These are phyloP conservation scores for Sporisorium scitamineum DNA, from an alignment of 1,284 basidiomycete species.

Conservation along the genomic window DNA sequence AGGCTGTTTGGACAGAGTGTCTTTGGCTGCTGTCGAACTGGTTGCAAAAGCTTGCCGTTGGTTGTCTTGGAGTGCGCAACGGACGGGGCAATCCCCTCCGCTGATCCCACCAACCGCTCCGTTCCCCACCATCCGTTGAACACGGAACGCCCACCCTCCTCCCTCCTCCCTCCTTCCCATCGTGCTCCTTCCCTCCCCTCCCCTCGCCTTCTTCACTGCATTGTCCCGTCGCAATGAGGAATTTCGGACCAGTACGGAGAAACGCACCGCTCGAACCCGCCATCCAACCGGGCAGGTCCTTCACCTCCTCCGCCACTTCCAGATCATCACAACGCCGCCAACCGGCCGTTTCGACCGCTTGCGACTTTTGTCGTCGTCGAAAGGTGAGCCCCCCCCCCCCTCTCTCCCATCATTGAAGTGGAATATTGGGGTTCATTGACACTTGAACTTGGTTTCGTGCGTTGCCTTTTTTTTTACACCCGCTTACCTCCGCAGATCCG, in stretches of 20 bases:
- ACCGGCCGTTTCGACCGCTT: slow-evolving; percentile 23
- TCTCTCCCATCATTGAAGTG: background rate
- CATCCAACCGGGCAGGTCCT: background rate
- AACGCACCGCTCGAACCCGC: background rate
- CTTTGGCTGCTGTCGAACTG: no score
- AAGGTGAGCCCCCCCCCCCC: no score
- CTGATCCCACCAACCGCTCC: no score
- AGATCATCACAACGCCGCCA: no score
- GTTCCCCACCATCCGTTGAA: no score
- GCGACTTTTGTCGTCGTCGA: slow-evolving; percentile 29
- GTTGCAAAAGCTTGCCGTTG: no score
- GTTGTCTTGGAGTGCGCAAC: no score
- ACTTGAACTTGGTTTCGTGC: background rate
- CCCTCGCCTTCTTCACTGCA: background rate
- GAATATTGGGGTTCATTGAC: no score
- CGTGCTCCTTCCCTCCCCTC: background rate
- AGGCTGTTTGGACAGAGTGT: no score
- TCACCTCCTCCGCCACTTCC: background rate
- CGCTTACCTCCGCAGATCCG: slow-evolving; percentile 13
- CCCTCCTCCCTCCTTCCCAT: background rate
- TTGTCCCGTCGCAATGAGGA: background rate
- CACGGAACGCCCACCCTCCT: no score
- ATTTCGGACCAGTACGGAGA: background rate
- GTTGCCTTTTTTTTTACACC: background rate
- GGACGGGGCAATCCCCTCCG: no score